These are phyloP conservation scores for Fusarium heterosporum DNA, from an alignment of 2,329 filamentous ascomycete genomes.

Conservation along the genomic window DNA sequence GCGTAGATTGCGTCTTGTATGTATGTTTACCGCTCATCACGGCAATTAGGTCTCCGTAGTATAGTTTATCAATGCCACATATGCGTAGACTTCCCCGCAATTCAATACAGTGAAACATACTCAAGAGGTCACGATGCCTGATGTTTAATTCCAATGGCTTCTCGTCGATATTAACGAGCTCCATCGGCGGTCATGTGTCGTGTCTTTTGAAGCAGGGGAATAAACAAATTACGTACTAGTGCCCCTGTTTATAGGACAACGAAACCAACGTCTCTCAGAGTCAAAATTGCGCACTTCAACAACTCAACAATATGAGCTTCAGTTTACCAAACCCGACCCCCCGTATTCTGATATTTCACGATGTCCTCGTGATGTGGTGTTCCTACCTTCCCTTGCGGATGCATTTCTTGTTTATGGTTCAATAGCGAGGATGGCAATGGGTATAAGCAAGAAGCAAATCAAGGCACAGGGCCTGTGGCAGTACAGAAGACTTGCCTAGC, in stretches of 20 bases:
- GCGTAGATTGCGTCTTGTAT: slow-evolving; percentile 12
- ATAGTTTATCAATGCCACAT: slow-evolving; percentile 2
- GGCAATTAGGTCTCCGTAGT: slow-evolving; percentile 1
- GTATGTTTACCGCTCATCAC: slow-evolving; percentile 32
- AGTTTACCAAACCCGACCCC: neutral
- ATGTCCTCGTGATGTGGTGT: neutral
- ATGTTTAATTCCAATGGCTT: slow-evolving; percentile 46
- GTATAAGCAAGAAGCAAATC: neutral
- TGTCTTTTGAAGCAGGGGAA: slow-evolving; percentile 34
- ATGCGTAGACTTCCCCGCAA: slow-evolving; percentile 26
- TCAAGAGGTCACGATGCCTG: slow-evolving; percentile 45
- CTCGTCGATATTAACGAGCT: slow-evolving; percentile 35
- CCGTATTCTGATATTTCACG: neutral
- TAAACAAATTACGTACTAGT: slow-evolving; percentile 46
- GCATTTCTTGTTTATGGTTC: neutral
- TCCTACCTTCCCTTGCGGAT: neutral
- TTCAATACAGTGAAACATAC: slow-evolving; percentile 15
- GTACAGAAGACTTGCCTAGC: neutral
- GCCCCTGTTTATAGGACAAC: slow-evolving; percentile 22
- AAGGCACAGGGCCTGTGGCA: neutral
- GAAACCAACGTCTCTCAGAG: slow-evolving; percentile 19
- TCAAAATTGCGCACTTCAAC: slow-evolving; percentile 17
- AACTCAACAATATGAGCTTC: slow-evolving; percentile 14
- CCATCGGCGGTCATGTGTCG: slow-evolving; percentile 45
- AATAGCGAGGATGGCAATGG: neutral